Base-by-base conservation (phyloP, 306 rosid genomes). In the Begonia loranthoides region DNA sequence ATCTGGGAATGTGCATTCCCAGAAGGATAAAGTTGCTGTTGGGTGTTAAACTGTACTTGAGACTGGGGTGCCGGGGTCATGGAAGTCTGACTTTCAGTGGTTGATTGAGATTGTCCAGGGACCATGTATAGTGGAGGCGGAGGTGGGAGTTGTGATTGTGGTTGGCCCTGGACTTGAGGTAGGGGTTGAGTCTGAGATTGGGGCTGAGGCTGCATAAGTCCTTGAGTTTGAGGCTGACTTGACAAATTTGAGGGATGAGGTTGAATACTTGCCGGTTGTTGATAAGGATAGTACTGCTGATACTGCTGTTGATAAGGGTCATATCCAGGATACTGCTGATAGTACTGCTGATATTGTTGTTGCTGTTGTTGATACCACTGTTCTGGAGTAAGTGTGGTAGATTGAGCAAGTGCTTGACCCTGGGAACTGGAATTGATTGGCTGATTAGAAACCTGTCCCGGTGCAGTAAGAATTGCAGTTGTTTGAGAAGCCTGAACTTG, bases 311-410 rank as follows among this genome's bases (percentile, higher is more conserved):
- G 95, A 57, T 77, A 82, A 36, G 80, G 84, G 66, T 89, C 95
- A 76, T 79, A 83, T 53, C 97, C 95, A 52, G 94, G 87, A 56
- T 82, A 85, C 54, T 85, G 97, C 72, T 84, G 97, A 58, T 89
- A 85, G 64, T 81, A 85, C 70, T 81, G 95, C 52, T 81, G 95
- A 74, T 84, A 84, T 54, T 79, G 93, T 64, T 79, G 93, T 62
- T 84, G 95, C 58, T 88, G 97, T 68, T 74, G 71, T 38, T 88
- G 96, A 67, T 83, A 80, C 95, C 87, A 92, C 65, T 86, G 96
- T 50, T 86, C 99, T 45, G 88, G 55, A 33, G 78, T 80, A 6
- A 73, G 77, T 57, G 48, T 78, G 58, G 34, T 79, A 58, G 75
- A 63, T 65, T 82, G 86, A 44, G 24, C 76, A 57, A 49, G 57